Evolutionary conservation across 2,329 filamentous ascomycete species (phyloP).

Genomic region (Lachnellula cervina): DNA sequence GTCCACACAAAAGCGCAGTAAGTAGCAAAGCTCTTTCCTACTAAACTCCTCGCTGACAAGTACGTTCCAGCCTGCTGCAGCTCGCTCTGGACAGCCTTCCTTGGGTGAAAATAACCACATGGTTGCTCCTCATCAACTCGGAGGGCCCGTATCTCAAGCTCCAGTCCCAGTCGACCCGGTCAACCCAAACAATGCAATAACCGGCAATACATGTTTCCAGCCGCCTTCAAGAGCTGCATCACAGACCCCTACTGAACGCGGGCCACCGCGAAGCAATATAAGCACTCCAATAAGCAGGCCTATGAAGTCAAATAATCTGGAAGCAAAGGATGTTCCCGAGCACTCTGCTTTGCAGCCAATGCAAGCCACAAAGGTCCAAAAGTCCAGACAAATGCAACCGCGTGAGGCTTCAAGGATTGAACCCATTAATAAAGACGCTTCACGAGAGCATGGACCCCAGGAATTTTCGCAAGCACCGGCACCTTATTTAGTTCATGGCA

Average conservation of each 20-base stretch:
- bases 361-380: constrained; percentile 4
- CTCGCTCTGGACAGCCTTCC: no score
- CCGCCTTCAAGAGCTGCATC: background rate
- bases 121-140: no score
- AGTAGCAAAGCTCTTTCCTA: no score
- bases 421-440: background rate
- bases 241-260: background rate
- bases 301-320: background rate
- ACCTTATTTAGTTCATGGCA: background rate
- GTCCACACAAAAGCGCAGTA: no score
- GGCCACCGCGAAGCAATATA: constrained; percentile 1
- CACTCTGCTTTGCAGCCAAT: background rate
- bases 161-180: background rate
- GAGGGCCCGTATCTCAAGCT: background rate
- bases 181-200: background rate
- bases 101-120: no score
- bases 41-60: no score
- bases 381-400: background rate
- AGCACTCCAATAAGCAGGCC: background rate
- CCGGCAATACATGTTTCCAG: background rate
- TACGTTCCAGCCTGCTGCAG: no score
- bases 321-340: background rate
- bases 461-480: background rate
- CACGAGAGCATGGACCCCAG: background rate
- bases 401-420: background rate